A percentile compares a stretch with the other conserved stretches of the same genome.
phyloP scores from a whole-genome alignment of 2,329 filamentous ascomycete species.

The Periconia macrospinosa region DNA sequence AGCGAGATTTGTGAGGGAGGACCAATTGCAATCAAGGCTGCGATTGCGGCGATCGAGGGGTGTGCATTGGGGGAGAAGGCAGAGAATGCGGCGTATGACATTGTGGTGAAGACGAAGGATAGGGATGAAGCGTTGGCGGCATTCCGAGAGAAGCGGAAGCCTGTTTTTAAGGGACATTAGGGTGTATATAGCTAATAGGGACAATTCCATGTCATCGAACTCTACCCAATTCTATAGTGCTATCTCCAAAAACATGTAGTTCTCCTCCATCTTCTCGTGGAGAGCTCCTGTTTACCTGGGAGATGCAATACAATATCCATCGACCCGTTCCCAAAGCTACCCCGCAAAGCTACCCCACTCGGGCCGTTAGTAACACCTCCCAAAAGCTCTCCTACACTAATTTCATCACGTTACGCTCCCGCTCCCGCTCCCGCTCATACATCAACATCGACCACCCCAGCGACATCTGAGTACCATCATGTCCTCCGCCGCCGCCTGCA shows the following conservation, averaged over 20 bases:
- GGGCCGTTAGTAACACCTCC: conserved; percentile 2
- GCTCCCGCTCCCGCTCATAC: neutral
- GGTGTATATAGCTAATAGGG: neutral
- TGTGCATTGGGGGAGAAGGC: conserved; percentile 67
- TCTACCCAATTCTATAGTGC: neutral
- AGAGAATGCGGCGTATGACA: conserved; percentile 86
- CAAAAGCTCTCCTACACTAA: conserved; percentile 8
- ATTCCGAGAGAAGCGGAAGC: conserved; percentile 76
- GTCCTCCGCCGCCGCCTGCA: conserved; percentile 78
- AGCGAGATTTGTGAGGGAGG: conserved; percentile 87
- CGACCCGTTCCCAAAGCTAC: neutral
- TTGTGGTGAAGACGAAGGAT: conserved; percentile 82
- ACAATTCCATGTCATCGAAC: neutral
- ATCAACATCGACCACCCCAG: conserved; percentile 4
- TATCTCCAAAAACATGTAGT: neutral
- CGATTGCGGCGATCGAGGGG: conserved; percentile 74
- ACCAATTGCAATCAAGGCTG: conserved; percentile 79
- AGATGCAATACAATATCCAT: neutral
- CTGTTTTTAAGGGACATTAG: conserved; percentile 62
- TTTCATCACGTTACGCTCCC: conserved; percentile 20
- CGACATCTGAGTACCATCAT: conserved; percentile 44
- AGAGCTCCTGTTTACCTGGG: neutral
- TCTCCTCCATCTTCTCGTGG: no score
- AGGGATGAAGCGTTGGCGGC: conserved; percentile 84
- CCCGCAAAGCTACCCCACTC: conserved; percentile 7